Conservation (phyloP, 495 filamentous ascomycete genomes). For the Rostrohypoxylon terebratum region DNA sequence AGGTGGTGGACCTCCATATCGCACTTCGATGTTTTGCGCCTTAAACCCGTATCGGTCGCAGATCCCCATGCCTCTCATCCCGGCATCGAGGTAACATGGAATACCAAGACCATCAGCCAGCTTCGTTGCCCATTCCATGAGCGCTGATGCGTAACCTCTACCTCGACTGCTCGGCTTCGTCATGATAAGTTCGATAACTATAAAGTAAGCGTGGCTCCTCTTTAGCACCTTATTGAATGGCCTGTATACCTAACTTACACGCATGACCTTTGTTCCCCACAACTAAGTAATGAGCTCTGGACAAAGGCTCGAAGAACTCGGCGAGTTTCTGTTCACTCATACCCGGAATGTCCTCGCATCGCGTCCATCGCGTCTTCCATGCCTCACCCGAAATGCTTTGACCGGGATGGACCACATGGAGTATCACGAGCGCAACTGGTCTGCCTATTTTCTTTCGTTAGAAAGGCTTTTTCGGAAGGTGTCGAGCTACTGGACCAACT, state of each 20-base stretch:
- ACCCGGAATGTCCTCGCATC: slow-evolving; percentile 43
- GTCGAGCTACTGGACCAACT: slow-evolving; percentile 16
- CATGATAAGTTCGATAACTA: slow-evolving; percentile 48
- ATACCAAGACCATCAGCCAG: slow-evolving; percentile 42
- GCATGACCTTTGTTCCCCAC: slow-evolving; percentile 46
- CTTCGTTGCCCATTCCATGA: slow-evolving; percentile 45
- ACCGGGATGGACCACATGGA: slow-evolving; percentile 41
- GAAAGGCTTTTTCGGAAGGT: not conserved
- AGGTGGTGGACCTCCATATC: slow-evolving; percentile 46
- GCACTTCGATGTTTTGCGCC: slow-evolving; percentile 39
- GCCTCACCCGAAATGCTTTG: slow-evolving; percentile 42
- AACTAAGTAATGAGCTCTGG: slow-evolving; percentile 40
- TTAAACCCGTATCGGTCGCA: slow-evolving; percentile 46
- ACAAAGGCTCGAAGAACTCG: slow-evolving; percentile 45
- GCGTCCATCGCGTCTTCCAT: slow-evolving; percentile 45
- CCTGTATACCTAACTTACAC: slow-evolving; percentile 31
- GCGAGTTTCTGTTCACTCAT: slow-evolving; percentile 41
- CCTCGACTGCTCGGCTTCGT: slow-evolving; percentile 42
- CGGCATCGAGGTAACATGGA: slow-evolving; percentile 47
- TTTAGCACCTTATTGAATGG: not conserved
- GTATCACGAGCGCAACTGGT: slow-evolving; percentile 41
- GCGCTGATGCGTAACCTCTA: slow-evolving; percentile 44
- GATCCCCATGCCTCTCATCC: slow-evolving; percentile 46
- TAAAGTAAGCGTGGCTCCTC: not conserved
- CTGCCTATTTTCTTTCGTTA: slow-evolving; percentile 25